These are phyloP conservation scores for Nothophaeocryptopus gaeumannii DNA, from an alignment of 2,329 filamentous ascomycete species.

Conservation along the genomic window DNA sequence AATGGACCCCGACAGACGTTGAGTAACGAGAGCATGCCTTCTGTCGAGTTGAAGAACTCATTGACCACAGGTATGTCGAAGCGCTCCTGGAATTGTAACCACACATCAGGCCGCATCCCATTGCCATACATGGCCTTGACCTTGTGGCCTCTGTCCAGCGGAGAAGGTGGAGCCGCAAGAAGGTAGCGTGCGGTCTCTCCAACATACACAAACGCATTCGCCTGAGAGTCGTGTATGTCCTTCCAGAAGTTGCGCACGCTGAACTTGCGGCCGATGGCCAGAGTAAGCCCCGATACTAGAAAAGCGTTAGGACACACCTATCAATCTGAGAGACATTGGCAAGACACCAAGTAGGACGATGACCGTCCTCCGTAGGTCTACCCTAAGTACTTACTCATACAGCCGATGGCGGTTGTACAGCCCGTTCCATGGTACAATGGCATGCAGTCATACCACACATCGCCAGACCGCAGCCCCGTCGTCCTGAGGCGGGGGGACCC, in stretches of 20 bases:
- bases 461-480: constrained; percentile 42
- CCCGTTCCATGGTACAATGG: constrained; percentile 75
- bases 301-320: no score
- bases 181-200: constrained; percentile 75
- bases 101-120: constrained; percentile 66
- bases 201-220: constrained; percentile 73
- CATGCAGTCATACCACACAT: constrained; percentile 75
- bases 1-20: constrained; percentile 54
- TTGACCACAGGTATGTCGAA: constrained; percentile 62
- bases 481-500: constrained; percentile 37
- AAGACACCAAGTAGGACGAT: no score
- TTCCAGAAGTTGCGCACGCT: constrained; percentile 68
- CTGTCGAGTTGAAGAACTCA: constrained; percentile 77
- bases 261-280: constrained; percentile 66
- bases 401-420: constrained; percentile 56
- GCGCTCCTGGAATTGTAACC: constrained; percentile 61
- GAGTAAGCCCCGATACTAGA: constrained; percentile 49
- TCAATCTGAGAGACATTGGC: no score
- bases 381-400: constrained; percentile 39
- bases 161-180: constrained; percentile 63
- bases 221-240: constrained; percentile 64
- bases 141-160: constrained; percentile 58
- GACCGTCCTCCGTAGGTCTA: no score
- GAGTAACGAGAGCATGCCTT: constrained; percentile 63
- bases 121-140: constrained; percentile 64